Base-by-base conservation (phyloP, 2,329 filamentous ascomycete genomes). In the Sporothrix sp. region DNA sequence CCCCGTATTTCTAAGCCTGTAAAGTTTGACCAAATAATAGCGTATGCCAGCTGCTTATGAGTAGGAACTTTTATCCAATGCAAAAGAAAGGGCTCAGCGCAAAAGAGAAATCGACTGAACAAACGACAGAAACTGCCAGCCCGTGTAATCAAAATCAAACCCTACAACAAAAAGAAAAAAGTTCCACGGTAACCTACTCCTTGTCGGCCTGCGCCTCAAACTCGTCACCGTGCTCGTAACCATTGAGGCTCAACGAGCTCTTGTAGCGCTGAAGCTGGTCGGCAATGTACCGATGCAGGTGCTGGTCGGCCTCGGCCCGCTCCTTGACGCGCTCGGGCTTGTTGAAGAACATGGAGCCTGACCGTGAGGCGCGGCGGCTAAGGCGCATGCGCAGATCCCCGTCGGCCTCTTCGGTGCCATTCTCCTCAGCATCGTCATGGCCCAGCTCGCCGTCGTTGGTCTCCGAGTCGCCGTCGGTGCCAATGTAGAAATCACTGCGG, bases 221-320 rank as follows among this genome's bases (percentile, higher is more conserved):
- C 59, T 77, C 74, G 33, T 76, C 72, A 10, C 64, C 69, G 10
- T 65, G 59, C 14, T 67, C 64, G 45, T 64, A 66, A 47, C 65
- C 67, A 14, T 69, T 63, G 5, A 58, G 62, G 30, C 61, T 59
- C 54, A 72, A 73, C 49, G 79, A 73, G 42, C 75, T 81, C 62
- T 77, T 81, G 60, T 93, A 82, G 51, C 82, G 74, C 65, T 84
- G 76, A 52, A 96, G 72, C 68, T 95, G 85, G 56, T 89, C 84
- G 27, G 78, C 81, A 51, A 96, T 85, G 64, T 95, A 95, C 57
- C 80, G 77, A 54, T 87, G 82, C 61, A 95, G 79, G 58, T 93
- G 85, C 50, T 77, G 72, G 60, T 88, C 77, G 0, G 80, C 79
- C 60, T 81, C 75, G 30, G 63, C 64, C 25, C 72, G 70, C 58